Percentiles rank a stretch among this genome's conserved stretches.
Evolutionary conservation across 192 early-diverging fungal genomes (phyloP).

Genomic region (Coemansia sp.): DNA sequence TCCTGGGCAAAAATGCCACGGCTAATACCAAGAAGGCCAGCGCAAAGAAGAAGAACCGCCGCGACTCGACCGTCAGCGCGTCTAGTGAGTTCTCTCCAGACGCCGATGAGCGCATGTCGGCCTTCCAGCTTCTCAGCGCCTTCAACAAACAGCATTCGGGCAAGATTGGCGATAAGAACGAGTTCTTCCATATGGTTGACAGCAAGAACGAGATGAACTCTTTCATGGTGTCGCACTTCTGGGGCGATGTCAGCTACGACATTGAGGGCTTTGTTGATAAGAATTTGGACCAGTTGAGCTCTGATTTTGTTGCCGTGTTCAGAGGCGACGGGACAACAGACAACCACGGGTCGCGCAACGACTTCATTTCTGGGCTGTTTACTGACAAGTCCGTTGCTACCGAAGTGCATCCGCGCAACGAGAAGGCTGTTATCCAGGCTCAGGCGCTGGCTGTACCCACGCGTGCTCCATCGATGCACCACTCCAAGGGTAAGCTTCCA

Average conservation of each 20-base stretch:
- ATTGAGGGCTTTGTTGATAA: constrained; percentile 81
- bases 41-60: constrained; percentile 28
- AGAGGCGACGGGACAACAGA: constrained; percentile 70
- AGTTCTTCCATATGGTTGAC: constrained; percentile 34
- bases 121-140: constrained; percentile 46
- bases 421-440: constrained; percentile 72
- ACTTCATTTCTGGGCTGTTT: constrained; percentile 79
- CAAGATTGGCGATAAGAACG: constrained; percentile 36
- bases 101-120: constrained; percentile 36
- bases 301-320: constrained; percentile 88
- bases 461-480: constrained; percentile 63
- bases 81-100: constrained; percentile 36
- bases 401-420: constrained; percentile 73
- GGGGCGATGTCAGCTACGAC: constrained; percentile 76
- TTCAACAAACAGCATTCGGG: constrained; percentile 44
- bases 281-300: constrained; percentile 70
- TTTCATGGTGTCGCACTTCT: constrained; percentile 83
- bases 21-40: neutral
- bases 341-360: constrained; percentile 66
- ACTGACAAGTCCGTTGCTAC: constrained; percentile 67
- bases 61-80: constrained; percentile 32
- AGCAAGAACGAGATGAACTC: constrained; percentile 56
- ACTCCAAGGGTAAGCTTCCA: constrained; percentile 55
- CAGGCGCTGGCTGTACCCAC: constrained; percentile 77
- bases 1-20: constrained; percentile 23